A percentile compares a stretch with the other conserved stretches of the same genome.
phyloP scores from a whole-genome alignment of 345 rosid genomes.

The Pelargonium nanum region DNA sequence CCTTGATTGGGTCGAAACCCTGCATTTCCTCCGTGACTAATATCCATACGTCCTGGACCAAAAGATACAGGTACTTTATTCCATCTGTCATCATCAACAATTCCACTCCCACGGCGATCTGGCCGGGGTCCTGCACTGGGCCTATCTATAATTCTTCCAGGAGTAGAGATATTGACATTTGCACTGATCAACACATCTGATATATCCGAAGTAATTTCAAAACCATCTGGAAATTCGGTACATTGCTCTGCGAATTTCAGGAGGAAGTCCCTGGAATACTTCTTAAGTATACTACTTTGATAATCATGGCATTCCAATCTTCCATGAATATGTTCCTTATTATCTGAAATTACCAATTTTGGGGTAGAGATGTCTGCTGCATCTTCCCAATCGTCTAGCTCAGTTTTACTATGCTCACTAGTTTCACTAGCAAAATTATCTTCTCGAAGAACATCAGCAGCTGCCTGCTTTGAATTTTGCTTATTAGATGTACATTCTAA shows the following conservation, averaged over 20 bases:
- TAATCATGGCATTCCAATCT: conserved; percentile 20
- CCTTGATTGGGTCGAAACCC: conserved; percentile 68
- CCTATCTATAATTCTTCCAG: conserved; percentile 59
- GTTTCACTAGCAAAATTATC: conserved; percentile 22
- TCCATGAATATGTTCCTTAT: not conserved
- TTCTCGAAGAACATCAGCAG: conserved; percentile 19
- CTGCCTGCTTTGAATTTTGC: conserved; percentile 25
- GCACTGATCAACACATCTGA: conserved; percentile 24
- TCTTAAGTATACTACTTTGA: conserved; percentile 41
- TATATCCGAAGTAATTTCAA: conserved; percentile 40
- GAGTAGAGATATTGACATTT: conserved; percentile 30
- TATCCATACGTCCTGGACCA: conserved; percentile 34
- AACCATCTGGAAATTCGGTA: conserved; percentile 56
- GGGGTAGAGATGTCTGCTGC: conserved; percentile 79
- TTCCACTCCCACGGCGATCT: conserved; percentile 58
- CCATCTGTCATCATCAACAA: conserved; percentile 68
- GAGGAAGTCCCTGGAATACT: conserved; percentile 90
- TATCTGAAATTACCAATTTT: conserved; percentile 32
- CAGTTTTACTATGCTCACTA: conserved; percentile 37
- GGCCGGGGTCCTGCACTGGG: conserved; percentile 44
- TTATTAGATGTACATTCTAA: conserved; percentile 14
- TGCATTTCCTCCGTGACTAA: conserved; percentile 32
- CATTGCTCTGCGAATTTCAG: conserved; percentile 63
- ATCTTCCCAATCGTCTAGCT: conserved; percentile 97
- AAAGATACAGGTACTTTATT: conserved; percentile 34